phyloP scores from a whole-genome alignment of 2,329 filamentous ascomycete genomes.

The Chaetoscypha palmicola region DNA sequence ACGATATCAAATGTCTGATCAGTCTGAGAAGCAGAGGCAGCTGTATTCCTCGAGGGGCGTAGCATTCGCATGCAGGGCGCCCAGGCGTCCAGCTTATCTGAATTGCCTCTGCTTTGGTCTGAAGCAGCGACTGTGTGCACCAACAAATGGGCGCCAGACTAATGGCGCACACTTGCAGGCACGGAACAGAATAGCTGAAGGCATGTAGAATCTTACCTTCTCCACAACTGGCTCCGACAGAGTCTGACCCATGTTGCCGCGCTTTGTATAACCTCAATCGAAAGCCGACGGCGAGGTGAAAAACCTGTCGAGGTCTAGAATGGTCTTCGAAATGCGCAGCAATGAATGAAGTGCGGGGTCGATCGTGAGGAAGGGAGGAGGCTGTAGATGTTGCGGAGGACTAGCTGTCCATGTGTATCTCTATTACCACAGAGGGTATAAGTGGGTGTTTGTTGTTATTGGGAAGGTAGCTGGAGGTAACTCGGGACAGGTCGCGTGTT shows the following conservation, averaged over 20 bases:
- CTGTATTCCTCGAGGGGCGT: too few relatives aligned
- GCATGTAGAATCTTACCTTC: constrained; percentile 84
- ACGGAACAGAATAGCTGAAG: too few relatives aligned
- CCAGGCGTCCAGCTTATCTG: too few relatives aligned
- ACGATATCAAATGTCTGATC: too few relatives aligned
- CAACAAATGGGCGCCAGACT: too few relatives aligned
- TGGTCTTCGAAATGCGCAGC: constrained; percentile 16
- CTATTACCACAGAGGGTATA: constrained; percentile 4
- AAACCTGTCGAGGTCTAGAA: constrained; percentile 2
- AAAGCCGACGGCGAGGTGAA: constrained; percentile 19
- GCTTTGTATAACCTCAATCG: constrained; percentile 22
- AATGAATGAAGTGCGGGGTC: constrained; percentile 25
- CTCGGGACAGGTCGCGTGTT: constrained; percentile 12
- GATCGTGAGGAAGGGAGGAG: constrained; percentile 13
- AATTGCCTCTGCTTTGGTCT: too few relatives aligned
- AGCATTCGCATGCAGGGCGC: too few relatives aligned
- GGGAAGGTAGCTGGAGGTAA: constrained; percentile 2
- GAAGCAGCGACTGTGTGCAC: too few relatives aligned
- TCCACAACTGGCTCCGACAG: constrained; percentile 98
- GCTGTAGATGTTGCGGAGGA: constrained; percentile 6
- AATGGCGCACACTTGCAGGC: too few relatives aligned
- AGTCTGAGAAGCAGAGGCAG: too few relatives aligned
- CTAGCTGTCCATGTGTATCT: constrained; percentile 22
- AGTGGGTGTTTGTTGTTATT: constrained; percentile 3
- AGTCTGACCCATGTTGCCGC: constrained; percentile 81